phyloP scores from a whole-genome alignment of 208 protist species.

The Herpetomonas samuelpessoai region DNA sequence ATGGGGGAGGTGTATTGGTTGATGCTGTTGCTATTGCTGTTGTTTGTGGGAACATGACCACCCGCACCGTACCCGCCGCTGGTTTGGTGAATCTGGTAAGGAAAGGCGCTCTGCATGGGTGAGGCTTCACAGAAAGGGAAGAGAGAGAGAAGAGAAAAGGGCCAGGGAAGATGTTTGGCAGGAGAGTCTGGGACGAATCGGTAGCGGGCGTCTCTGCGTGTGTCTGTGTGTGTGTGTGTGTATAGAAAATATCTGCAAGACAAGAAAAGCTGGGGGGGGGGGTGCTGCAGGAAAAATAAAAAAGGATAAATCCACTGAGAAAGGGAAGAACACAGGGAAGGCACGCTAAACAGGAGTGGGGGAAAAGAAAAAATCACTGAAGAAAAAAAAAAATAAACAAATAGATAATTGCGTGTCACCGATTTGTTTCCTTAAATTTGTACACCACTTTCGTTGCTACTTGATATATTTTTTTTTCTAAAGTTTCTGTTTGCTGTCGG shows the following conservation, averaged over 20 bases:
- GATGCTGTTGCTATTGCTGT: conserved; percentile 11
- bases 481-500: no score
- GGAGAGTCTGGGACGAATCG: no score
- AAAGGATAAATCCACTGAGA: conserved; percentile 2
- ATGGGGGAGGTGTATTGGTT: conserved; percentile 4
- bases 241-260: conserved; percentile 1
- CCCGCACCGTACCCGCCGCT: conserved; percentile 2
- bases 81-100: background rate
- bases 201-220: no score
- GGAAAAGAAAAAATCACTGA: conserved; percentile 8
- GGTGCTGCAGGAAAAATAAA: no score
- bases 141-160: background rate
- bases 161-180: no score
- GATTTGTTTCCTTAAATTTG: no score
- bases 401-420: no score
- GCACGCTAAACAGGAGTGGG: conserved; percentile 8
- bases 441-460: no score
- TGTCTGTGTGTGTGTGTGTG: background rate
- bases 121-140: background rate
- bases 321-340: conserved; percentile 6
- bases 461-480: no score
- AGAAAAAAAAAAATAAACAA: conserved; percentile 3
- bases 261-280: no score
- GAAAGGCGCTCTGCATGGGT: conserved; percentile 2
- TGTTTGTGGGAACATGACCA: conserved; percentile 6